phyloP scores from a whole-genome alignment of 345 rosid genomes.

The Eucalyptus marginata region DNA sequence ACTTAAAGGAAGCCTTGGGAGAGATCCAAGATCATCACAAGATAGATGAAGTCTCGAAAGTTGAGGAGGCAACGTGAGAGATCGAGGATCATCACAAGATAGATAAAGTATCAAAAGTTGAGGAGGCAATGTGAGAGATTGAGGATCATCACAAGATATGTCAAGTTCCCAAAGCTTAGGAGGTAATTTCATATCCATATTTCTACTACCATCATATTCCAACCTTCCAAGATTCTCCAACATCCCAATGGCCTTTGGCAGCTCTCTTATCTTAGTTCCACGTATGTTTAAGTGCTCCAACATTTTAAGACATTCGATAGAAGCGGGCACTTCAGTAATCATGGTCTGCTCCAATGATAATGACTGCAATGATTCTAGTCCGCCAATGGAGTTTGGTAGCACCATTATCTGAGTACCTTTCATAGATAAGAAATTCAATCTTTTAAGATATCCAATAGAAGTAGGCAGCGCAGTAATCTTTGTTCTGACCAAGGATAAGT shows the following conservation, averaged over 20 bases:
- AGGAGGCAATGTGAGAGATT: neutral
- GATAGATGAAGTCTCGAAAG: neutral
- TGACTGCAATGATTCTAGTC: too few relatives aligned
- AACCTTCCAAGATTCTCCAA: neutral
- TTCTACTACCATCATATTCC: rapidly evolving
- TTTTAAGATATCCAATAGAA: neutral
- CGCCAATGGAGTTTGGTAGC: too few relatives aligned
- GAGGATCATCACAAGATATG: neutral
- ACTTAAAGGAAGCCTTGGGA: neutral
- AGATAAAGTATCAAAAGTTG: rapidly evolving
- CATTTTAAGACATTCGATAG: neutral
- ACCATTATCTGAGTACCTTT: too few relatives aligned
- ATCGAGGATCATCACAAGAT: neutral
- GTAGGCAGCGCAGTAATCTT: neutral
- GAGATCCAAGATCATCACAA: neutral
- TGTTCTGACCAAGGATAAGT: rapidly evolving
- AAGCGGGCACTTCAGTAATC: too few relatives aligned
- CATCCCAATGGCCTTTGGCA: neutral
- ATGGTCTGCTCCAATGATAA: too few relatives aligned
- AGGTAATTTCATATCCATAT: neutral
- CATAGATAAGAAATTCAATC: rapidly evolving
- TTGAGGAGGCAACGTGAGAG: neutral
- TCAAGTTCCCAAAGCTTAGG: neutral
- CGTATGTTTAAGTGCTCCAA: rapidly evolving
- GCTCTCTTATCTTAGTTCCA: neutral